A percentile compares a stretch with the other conserved stretches of the same genome.
phyloP scores from a whole-genome alignment of 352 stramenopile species.

The Phytophthora nicotianae region DNA sequence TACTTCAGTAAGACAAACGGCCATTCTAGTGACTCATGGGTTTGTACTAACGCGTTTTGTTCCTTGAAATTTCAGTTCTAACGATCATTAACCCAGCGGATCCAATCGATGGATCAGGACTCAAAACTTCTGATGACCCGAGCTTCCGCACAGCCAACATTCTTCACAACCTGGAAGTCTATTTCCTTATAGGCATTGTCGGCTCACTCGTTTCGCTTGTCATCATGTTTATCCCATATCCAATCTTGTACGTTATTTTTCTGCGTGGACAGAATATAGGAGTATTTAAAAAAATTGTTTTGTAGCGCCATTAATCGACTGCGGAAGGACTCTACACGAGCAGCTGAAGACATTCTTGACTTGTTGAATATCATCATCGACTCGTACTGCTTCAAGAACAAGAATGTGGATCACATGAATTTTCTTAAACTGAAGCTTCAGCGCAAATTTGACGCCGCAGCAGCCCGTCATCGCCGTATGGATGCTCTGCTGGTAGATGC shows the following conservation, averaged over 20 bases:
- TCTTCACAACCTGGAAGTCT: slow-evolving; percentile 67
- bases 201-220: slow-evolving; percentile 65
- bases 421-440: slow-evolving; percentile 75
- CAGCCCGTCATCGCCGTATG: slow-evolving; percentile 63
- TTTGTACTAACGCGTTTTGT: background rate
- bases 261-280: background rate
- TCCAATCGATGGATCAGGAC: slow-evolving; percentile 42
- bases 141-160: slow-evolving; percentile 63
- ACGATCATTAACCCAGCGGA: slow-evolving; percentile 76
- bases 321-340: slow-evolving; percentile 45
- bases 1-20: slow-evolving; percentile 61
- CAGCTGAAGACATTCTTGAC: slow-evolving; percentile 65
- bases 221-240: slow-evolving; percentile 78
- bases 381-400: slow-evolving; percentile 89
- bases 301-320: slow-evolving; percentile 63
- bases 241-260: slow-evolving; percentile 59
- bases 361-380: slow-evolving; percentile 83
- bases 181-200: slow-evolving; percentile 69
- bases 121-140: slow-evolving; percentile 56
- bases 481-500: slow-evolving; percentile 63
- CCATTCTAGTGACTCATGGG: background rate
- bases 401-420: slow-evolving; percentile 82
- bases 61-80: slow-evolving; percentile 48
- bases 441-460: slow-evolving; percentile 68
- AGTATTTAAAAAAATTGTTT: no score